Conservation (phyloP, 345 rosid species). For the Limnanthes douglasii region DNA sequence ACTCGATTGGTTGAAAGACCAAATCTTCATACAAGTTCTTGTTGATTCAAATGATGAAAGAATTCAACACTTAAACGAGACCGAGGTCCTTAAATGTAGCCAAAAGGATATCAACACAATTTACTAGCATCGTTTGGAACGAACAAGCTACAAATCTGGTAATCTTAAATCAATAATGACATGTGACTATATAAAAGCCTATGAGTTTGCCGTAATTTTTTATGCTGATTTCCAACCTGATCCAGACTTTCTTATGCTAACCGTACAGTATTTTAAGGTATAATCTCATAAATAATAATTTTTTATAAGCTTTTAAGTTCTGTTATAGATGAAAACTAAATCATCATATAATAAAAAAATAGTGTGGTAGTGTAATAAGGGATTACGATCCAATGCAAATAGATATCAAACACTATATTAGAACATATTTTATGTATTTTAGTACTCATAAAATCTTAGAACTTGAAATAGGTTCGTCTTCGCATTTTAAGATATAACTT, state of each 20-base stretch:
- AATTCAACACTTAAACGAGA: constrained; percentile 50
- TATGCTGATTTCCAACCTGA: constrained; percentile 93
- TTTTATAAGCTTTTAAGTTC: no score
- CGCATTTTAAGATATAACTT: not conserved
- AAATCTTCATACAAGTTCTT: constrained; percentile 59
- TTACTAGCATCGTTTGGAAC: constrained; percentile 69
- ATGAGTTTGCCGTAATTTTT: constrained; percentile 82
- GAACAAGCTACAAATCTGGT: constrained; percentile 95
- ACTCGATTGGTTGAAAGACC: constrained; percentile 92
- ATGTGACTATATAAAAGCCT: constrained; percentile 78
- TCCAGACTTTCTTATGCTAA: constrained; percentile 64
- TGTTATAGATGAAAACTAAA: no score
- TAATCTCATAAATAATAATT: not conserved
- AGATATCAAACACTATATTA: no score
- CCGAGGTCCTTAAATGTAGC: constrained; percentile 87
- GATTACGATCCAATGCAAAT: no score
- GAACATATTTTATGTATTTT: no score
- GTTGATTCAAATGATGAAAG: constrained; percentile 86
- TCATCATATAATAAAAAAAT: no score
- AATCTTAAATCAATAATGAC: constrained; percentile 94
- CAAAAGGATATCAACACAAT: constrained; percentile 59
- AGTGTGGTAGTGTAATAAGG: no score
- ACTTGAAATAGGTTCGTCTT: no score
- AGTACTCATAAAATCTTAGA: no score
- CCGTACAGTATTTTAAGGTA: constrained; percentile 90